Conservation (phyloP, 495 filamentous ascomycete genomes). For the Talaromyces adpressus region DNA sequence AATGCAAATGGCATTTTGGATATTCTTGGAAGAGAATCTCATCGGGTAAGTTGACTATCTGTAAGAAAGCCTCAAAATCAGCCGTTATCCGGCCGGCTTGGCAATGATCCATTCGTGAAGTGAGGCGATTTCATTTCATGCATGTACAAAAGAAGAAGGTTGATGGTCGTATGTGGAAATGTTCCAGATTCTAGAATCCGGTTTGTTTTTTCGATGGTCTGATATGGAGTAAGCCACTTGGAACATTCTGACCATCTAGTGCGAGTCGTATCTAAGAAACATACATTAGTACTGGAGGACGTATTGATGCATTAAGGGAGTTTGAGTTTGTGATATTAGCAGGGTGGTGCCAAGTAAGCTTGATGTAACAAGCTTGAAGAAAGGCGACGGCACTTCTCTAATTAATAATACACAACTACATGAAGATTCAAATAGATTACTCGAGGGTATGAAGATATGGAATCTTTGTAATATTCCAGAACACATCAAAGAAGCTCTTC, state of each 20-base stretch:
- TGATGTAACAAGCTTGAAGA: background rate
- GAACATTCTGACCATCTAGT: background rate
- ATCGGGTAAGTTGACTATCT: background rate
- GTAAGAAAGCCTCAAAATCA: background rate
- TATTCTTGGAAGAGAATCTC: too few species aligned
- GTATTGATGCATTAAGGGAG: background rate
- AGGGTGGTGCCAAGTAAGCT: background rate
- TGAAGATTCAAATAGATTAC: too few species aligned
- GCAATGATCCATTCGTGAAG: background rate
- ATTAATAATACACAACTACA: background rate
- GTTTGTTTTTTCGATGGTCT: background rate
- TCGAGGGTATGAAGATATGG: too few species aligned
- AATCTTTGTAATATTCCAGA: background rate
- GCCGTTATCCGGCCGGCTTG: background rate
- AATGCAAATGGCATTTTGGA: too few species aligned
- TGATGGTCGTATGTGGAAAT: background rate
- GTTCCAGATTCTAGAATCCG: background rate
- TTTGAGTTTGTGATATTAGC: background rate
- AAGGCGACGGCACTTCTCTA: background rate
- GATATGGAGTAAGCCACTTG: background rate
- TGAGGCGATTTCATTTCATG: background rate
- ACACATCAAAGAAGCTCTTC: background rate
- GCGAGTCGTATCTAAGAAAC: background rate
- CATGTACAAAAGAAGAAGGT: background rate
- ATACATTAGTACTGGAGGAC: background rate